Percentiles rank a stretch among this genome's conserved stretches.
Conservation (phyloP, 352 stramenopile genomes). For the Plasmopara muralis region DNA sequence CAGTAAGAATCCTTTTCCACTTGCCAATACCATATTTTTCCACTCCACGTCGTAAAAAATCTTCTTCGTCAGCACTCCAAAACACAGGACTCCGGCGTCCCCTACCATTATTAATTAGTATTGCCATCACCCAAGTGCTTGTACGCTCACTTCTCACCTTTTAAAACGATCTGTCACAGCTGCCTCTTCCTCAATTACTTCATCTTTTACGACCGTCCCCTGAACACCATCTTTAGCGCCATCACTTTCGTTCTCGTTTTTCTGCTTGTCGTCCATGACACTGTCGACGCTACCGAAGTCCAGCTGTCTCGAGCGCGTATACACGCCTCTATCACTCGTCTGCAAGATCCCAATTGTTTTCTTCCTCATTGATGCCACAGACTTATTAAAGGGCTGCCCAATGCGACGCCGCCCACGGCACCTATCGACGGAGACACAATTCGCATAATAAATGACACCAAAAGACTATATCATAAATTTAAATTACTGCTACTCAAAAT, state of each 20-base stretch:
- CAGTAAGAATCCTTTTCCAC: conserved; percentile 42
- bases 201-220: not conserved
- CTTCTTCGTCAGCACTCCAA: conserved; percentile 44
- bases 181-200: not conserved
- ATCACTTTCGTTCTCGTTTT: not conserved
- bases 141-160: conserved; percentile 1
- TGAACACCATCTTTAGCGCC: not conserved
- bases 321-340: conserved; percentile 4
- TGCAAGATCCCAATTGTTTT: conserved; percentile 7
- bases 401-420: conserved; percentile 7
- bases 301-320: conserved; percentile 27
- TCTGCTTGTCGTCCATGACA: conserved; percentile 9
- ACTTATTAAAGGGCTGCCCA: conserved; percentile 19
- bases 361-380: conserved; percentile 16
- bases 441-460: no score
- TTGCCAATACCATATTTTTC: conserved; percentile 30
- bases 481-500: conserved; percentile 29
- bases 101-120: conserved; percentile 5
- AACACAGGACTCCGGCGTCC: conserved; percentile 21
- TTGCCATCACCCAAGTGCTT: not conserved
- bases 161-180: not conserved
- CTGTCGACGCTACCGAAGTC: conserved; percentile 24
- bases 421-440: no score
- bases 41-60: conserved; percentile 37
- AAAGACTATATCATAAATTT: conserved; percentile 13